Conservation (phyloP, 2,329 filamentous ascomycete genomes). For the Peltaster fructicola region DNA sequence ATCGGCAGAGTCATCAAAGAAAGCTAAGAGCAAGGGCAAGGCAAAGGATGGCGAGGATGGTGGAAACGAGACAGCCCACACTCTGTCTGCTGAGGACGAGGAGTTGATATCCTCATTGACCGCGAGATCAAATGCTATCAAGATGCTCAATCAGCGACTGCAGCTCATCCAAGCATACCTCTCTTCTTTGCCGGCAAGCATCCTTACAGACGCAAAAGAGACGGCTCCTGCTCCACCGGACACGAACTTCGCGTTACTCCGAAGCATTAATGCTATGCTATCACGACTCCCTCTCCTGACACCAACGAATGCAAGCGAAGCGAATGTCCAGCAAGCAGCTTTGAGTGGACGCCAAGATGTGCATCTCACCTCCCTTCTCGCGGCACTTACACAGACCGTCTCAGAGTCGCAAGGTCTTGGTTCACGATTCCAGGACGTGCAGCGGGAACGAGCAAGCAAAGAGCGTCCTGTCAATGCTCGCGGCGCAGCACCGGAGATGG, state of each 20-base stretch:
- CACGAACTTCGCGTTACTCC: constrained; percentile 54
- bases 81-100: constrained; percentile 43
- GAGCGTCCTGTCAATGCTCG: constrained; percentile 10
- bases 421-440: constrained; percentile 44
- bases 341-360: constrained; percentile 72
- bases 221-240: constrained; percentile 19
- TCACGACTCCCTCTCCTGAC: constrained; percentile 67
- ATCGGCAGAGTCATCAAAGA: constrained; percentile 8
- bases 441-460: constrained; percentile 22
- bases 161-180: constrained; percentile 50
- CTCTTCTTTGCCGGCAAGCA: constrained; percentile 48
- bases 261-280: constrained; percentile 73
- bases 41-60: constrained; percentile 25
- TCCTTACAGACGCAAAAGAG: constrained; percentile 32
- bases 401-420: constrained; percentile 55
- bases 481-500: no score
- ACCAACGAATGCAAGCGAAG: constrained; percentile 48
- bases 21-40: constrained; percentile 20
- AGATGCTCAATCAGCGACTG: constrained; percentile 58
- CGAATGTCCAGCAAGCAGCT: constrained; percentile 25
- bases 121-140: constrained; percentile 80
- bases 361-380: constrained; percentile 56
- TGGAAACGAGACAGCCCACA: constrained; percentile 15
- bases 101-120: constrained; percentile 53
- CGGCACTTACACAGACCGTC: constrained; percentile 55